These are phyloP conservation scores for Chaetomium globosum DNA, from an alignment of 2,329 filamentous ascomycete species.

Conservation along the genomic window DNA sequence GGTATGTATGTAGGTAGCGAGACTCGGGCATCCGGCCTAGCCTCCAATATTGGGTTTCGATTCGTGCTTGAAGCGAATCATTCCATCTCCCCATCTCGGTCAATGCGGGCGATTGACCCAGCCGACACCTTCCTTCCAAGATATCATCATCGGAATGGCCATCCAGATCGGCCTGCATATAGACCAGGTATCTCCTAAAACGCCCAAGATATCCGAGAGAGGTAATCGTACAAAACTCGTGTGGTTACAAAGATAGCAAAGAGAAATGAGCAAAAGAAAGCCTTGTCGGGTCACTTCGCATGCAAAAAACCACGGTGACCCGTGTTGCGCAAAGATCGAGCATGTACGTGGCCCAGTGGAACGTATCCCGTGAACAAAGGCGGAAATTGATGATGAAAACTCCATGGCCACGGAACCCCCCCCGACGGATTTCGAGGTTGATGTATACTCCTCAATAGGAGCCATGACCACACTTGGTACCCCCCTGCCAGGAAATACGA, in stretches of 20 bases:
- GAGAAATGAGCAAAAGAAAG: constrained; percentile 7
- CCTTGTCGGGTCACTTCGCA: background rate
- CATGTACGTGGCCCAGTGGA: background rate
- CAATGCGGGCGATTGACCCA: background rate
- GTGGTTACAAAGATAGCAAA: constrained; percentile 11
- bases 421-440: no score
- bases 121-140: background rate
- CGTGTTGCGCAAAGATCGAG: background rate
- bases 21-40: background rate
- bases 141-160: background rate
- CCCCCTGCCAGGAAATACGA: background rate
- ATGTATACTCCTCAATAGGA: background rate
- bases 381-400: background rate
- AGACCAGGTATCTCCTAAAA: constrained; percentile 12
- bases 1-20: background rate
- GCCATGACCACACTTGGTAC: constrained; percentile 13
- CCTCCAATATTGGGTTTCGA: background rate
- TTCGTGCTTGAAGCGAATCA: background rate
- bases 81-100: constrained; percentile 9
- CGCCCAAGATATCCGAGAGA: constrained; percentile 4
- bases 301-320: background rate
- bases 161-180: constrained; percentile 8
- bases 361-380: background rate
- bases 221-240: constrained; percentile 17
- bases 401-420: background rate